Percentiles rank a stretch among this genome's conserved stretches.
These are phyloP conservation scores for Vitis amurensis DNA, from an alignment of 164 flowering plant genomes.

Conservation along the genomic window DNA sequence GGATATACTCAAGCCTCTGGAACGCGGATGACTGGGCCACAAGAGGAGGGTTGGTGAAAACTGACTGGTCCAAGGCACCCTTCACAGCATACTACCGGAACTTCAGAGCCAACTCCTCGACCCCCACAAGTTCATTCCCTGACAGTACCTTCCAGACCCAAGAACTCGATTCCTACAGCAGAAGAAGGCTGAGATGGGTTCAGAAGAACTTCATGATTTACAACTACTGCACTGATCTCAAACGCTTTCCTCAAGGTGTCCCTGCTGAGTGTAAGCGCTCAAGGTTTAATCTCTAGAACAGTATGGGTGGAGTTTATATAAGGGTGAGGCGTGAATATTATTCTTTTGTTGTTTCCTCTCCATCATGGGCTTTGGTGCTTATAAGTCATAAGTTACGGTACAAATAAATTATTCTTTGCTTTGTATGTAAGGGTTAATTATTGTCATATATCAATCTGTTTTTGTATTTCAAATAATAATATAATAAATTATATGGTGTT, in stretches of 20 bases:
- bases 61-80: slow-evolving; percentile 36
- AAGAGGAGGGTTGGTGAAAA: slow-evolving; percentile 34
- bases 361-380: too few species aligned
- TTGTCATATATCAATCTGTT: too few species aligned
- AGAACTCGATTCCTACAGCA: slow-evolving; percentile 23
- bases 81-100: slow-evolving; percentile 32
- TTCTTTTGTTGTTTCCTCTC: too few species aligned
- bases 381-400: too few species aligned
- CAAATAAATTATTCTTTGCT: too few species aligned
- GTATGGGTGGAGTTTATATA: too few species aligned
- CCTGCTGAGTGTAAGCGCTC: slow-evolving; percentile 27
- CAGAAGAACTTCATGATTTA: slow-evolving; percentile 37
- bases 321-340: too few species aligned
- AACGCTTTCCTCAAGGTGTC: slow-evolving; percentile 29
- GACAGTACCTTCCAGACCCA: slow-evolving; percentile 11
- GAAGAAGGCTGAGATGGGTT: slow-evolving; percentile 32
- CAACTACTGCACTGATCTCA: slow-evolving; percentile 29
- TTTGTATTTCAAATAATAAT: too few species aligned
- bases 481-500: too few species aligned
- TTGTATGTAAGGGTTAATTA: too few species aligned
- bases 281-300: slow-evolving; percentile 12
- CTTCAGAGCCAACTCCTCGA: slow-evolving; percentile 10
- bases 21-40: slow-evolving; percentile 40
- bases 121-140: slow-evolving; percentile 1
- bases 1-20: slow-evolving; percentile 33